Evolutionary conservation across 2,329 filamentous ascomycete species (phyloP), one percentile per base, ranked within the genome.

Genomic region (Karstenula rhodostoma): DNA sequence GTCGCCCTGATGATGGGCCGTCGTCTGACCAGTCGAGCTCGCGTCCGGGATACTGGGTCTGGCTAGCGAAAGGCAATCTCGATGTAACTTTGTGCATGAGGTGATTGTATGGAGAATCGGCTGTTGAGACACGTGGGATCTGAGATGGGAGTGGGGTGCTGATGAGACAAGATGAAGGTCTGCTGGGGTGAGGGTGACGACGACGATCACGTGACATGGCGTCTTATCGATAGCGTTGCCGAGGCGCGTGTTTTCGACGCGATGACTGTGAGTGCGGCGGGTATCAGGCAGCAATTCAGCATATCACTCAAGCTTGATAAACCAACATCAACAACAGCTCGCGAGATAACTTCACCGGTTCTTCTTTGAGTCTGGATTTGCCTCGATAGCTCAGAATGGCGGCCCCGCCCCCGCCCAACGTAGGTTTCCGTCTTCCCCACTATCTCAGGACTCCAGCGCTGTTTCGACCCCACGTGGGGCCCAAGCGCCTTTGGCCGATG

Each of bases 271-370:
- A 33, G n/a, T 48, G 49, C 35, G n/a, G 27, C 35, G 35, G 35
- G 40, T n/a, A 43, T 53, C 60, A 65, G 65, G 63, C 65, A 67
- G 53, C 65, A 55, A 32, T 53, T 35, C n/a, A 13, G 40, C 47
- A 57, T 64, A 64, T 61, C 55, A 62, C 40, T 37, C 13, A 25
- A 15, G 13, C 15, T 13, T 4, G 10, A n/a, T 32, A 32, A 10
- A 32, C 12, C 10, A 22, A 23, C 1, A 29, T 2, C 22, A 48
- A 25, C 43, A 25, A 27, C 29, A 3, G 6, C 3, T 27, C 8
- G 42, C n/a, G 9, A 22, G 1, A 19, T 15, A 12, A 53, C 23
- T 13, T n/a, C 7, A 9, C n/a, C 19, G 8, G 17, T 4, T 4
- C 19, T 13, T 12, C 19, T 9, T 22, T 17, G 17, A 15, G 6